Evolutionary conservation across 2,329 filamentous ascomycete genomes (phyloP), one percentile per base, ranked within the genome.

Genomic region (Clarireedia homoeocarpa): DNA sequence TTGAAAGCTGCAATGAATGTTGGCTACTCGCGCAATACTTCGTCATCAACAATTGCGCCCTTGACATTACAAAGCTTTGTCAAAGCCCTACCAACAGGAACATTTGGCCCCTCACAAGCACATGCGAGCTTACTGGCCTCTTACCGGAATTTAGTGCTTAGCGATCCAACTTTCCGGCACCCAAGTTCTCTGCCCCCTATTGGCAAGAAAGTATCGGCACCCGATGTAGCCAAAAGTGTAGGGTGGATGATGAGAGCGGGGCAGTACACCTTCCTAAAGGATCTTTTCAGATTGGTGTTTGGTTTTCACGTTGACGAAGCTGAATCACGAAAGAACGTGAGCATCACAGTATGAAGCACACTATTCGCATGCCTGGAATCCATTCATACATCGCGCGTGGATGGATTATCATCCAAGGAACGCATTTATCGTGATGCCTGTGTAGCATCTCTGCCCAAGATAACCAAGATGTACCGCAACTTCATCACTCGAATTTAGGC

Each of bases 1-100:
- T 76, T 95, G 42, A 91, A 91, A 68, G 90, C 91, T 1, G 91
- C 91, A 24, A 85, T 92, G 74, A 91, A 92, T 67, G 81, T 87
- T 3, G 91, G 91, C 10, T 96, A 87, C 72, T 80, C 82, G 58
- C 85, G 88, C 7, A 68, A 30, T 24, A 17, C 73, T 2, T 73
- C 76, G 12, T 64, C 63, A 1, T 60, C 62, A 9, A 53, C 60
- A 4, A 54, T 51, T 7, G 77, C 71, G 62, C 75, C 76, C 3
- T 72, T 75, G 12, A 79, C 80, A 0, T 74, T 96, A 2, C 85
- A 89, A 27, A 77, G 80, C 1, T 96, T 94, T 66, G 84, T 92
- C 49, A 86, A 91, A 65, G 77, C 80, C 10, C 76, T 96, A 4
- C 86, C 88, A 0, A 77, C 83, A 0, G 88, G 87, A 17, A 85